Conservation (phyloP, 2,329 filamentous ascomycete genomes). For the Pseudodiploospora longispora region DNA sequence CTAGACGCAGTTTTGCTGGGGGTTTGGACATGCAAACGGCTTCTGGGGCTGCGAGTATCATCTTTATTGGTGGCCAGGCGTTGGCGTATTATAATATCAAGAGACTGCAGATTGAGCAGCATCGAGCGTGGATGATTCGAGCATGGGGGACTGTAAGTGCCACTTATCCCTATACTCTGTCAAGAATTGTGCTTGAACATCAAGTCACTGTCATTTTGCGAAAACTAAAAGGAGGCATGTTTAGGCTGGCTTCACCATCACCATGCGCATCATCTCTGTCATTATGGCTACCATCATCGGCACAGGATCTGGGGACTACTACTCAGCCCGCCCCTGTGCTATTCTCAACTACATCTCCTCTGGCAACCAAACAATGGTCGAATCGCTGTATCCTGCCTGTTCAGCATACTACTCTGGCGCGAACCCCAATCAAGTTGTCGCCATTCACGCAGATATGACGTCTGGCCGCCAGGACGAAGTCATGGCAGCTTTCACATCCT, state of each 20-base stretch:
- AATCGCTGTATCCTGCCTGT: slow-evolving; percentile 37
- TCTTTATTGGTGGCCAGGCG: slow-evolving; percentile 33
- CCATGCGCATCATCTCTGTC: slow-evolving; percentile 29
- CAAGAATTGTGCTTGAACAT: not conserved
- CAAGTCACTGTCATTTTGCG: not conserved
- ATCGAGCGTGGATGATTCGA: slow-evolving; percentile 56
- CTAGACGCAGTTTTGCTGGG: slow-evolving; percentile 45
- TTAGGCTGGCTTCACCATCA: slow-evolving; percentile 44
- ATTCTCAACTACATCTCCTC: slow-evolving; percentile 36
- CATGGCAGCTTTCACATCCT: slow-evolving; percentile 11
- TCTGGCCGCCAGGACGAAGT: slow-evolving; percentile 30
- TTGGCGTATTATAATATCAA: slow-evolving; percentile 51
- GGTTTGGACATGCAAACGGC: slow-evolving; percentile 39
- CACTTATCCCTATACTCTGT: not conserved
- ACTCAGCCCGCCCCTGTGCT: slow-evolving; percentile 32
- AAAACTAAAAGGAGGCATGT: not conserved
- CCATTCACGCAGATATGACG: slow-evolving; percentile 25
- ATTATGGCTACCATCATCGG: slow-evolving; percentile 34
- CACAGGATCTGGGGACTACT: slow-evolving; percentile 15
- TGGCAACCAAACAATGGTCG: slow-evolving; percentile 17
- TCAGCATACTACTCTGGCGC: slow-evolving; percentile 24
- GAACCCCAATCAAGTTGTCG: slow-evolving; percentile 6
- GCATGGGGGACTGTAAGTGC: slow-evolving; percentile 39
- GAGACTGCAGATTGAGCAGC: slow-evolving; percentile 52
- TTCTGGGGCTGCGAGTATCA: slow-evolving; percentile 34